phyloP scores from a whole-genome alignment of 345 rosid species.

The Gossypium anomalum region DNA sequence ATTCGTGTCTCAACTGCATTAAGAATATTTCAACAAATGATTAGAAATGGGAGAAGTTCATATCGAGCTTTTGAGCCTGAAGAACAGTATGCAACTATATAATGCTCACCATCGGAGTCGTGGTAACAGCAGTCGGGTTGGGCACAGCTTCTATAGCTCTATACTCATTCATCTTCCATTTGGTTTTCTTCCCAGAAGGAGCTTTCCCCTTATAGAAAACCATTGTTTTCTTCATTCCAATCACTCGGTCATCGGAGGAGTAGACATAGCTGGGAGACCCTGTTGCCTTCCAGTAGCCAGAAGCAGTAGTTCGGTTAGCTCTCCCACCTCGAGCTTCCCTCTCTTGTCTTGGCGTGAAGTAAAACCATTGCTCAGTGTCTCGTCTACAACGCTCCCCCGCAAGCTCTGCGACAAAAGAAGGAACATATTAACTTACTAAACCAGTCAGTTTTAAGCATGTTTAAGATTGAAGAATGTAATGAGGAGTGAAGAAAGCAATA shows the following conservation, averaged over 20 bases:
- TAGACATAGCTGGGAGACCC: constrained; percentile 84
- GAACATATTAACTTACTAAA: constrained; percentile 6
- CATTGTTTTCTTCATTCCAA: constrained; percentile 87
- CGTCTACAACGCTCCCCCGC: constrained; percentile 58
- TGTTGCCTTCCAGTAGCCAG: constrained; percentile 98
- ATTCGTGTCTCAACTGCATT: constrained; percentile 71
- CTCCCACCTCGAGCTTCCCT: constrained; percentile 86
- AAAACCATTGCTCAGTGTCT: constrained; percentile 94
- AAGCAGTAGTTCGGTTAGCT: constrained; percentile 63
- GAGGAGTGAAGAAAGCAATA: constrained; percentile 22
- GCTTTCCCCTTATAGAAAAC: constrained; percentile 89
- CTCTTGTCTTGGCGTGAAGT: constrained; percentile 78
- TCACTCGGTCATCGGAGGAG: constrained; percentile 59
- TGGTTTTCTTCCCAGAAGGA: constrained; percentile 75
- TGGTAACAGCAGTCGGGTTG: constrained; percentile 20
- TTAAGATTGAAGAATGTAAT: not conserved
- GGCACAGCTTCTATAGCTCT: constrained; percentile 56
- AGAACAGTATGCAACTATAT: not conserved
- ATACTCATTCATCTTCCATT: constrained; percentile 97
- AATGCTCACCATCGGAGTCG: constrained; percentile 41
- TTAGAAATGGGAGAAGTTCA: constrained; percentile 15
- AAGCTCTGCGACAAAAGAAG: constrained; percentile 35
- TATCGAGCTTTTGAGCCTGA: not conserved
- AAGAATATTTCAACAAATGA: constrained; percentile 18
- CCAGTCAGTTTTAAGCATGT: not conserved